Evolutionary conservation across 345 rosid species (phyloP).

Genomic region (Conringia planisiliqua): DNA sequence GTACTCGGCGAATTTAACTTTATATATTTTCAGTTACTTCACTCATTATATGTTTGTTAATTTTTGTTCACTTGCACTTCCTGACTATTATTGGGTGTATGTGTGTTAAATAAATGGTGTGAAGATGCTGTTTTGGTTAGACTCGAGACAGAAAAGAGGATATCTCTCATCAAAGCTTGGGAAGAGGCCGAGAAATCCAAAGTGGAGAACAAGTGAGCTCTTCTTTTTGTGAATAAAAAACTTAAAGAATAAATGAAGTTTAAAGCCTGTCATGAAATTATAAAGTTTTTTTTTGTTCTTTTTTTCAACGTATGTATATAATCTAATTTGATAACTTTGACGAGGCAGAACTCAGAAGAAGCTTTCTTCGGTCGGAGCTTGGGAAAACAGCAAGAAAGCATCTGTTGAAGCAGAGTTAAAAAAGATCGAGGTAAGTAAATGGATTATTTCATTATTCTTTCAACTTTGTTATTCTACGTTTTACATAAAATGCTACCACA

Average conservation of each 20-base stretch:
- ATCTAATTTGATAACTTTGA: neutral
- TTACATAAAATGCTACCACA: neutral
- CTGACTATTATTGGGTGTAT: neutral
- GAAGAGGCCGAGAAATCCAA: constrained; percentile 93
- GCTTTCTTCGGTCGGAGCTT: constrained; percentile 28
- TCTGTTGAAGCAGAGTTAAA: constrained; percentile 29
- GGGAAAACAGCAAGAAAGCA: constrained; percentile 39
- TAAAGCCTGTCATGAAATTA: neutral
- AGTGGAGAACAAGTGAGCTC: constrained; percentile 76
- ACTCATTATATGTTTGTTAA: neutral
- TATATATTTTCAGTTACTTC: neutral
- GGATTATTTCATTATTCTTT: neutral
- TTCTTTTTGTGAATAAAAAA: neutral
- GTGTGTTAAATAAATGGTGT: neutral
- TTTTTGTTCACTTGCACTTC: neutral
- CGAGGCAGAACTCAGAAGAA: constrained; percentile 26
- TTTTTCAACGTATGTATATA: neutral
- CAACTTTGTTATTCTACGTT: neutral
- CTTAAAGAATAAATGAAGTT: neutral
- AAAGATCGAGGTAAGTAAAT: constrained; percentile 30
- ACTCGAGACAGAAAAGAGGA: constrained; percentile 71
- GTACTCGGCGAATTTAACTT: neutral
- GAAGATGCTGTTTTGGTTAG: constrained; percentile 73
- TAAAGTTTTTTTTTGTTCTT: neutral
- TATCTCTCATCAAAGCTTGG: constrained; percentile 87